Conservation (phyloP, 2,329 filamentous ascomycete genomes). For the Capronia coronata region DNA sequence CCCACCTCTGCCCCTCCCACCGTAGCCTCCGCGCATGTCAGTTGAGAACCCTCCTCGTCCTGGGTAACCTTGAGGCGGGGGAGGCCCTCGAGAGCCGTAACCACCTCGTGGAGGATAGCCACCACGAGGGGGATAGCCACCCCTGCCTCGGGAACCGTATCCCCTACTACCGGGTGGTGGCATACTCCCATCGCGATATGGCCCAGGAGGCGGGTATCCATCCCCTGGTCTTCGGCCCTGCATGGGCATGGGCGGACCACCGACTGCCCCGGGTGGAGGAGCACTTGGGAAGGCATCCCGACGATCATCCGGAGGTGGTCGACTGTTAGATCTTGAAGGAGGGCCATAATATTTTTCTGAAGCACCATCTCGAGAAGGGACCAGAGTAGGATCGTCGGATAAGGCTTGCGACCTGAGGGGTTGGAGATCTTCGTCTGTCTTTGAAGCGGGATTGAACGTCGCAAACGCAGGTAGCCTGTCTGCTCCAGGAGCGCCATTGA, state of each 20-base stretch:
- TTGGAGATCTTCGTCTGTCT: conserved; percentile 22
- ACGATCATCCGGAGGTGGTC: conserved; percentile 30
- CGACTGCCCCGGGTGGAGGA: conserved; percentile 33
- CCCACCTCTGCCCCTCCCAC: conserved; percentile 26
- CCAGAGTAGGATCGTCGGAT: conserved; percentile 14
- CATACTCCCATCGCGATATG: conserved; percentile 16
- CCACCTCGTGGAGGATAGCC: conserved; percentile 31
- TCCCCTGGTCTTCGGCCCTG: conserved; percentile 18
- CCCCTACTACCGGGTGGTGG: conserved; percentile 34
- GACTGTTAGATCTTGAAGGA: conserved; percentile 31
- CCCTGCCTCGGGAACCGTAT: conserved; percentile 51
- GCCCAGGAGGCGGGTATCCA: conserved; percentile 12
- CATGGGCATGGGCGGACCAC: conserved; percentile 25
- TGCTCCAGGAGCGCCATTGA: conserved; percentile 51
- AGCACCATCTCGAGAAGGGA: conserved; percentile 25
- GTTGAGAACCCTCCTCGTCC: conserved; percentile 35
- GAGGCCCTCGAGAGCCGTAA: conserved; percentile 37
- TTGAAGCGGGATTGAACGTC: conserved; percentile 32
- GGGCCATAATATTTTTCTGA: conserved; percentile 30
- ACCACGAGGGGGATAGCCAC: conserved; percentile 42
- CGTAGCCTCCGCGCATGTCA: conserved; percentile 31
- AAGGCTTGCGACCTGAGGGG: conserved; percentile 20
- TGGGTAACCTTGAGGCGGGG: conserved; percentile 37
- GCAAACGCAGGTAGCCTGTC: conserved; percentile 46
- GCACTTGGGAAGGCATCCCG: conserved; percentile 39